Evolutionary conservation across 1,139 yeast genomes (phyloP), one percentile per base, ranked within the genome.

Genomic region (Hemisphaericaspora xylanilytica): DNA sequence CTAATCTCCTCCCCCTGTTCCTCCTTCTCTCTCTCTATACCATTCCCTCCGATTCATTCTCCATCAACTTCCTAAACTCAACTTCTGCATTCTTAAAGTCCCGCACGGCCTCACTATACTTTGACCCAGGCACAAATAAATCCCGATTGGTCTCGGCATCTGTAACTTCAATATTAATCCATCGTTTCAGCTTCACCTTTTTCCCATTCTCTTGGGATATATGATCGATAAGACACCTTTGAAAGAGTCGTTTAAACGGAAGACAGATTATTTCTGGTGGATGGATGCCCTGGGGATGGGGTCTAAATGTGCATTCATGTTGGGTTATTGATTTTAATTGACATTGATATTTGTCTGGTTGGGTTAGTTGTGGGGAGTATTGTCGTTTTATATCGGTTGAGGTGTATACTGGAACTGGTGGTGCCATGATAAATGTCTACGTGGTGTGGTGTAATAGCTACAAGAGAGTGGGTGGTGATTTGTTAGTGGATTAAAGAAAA

Each of bases 201-300:
- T 53, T 52, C 1, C 70, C 71, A 29, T 58, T 46, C 14, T 52
- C 49, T 17, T 44, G 49, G 5, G 45, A 44, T 4, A 55, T 49
- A 4, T 53, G 41, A 10, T 64, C 59, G 13, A 70, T 48, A 10
- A 67, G 47, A 50, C 83, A 78, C 40, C 78, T 60, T 46, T 68
- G 71, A 55, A 78, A 78, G 5, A 76, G 45, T 34, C 83, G 51
- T 44, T 71, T 76, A 56, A 78, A 78, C 2, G 83, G 82, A 13
- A 73, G 54, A 47, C 83, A 78, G 21, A 73, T 63, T 40, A 74
- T 71, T 40, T 73, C 66, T 3, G 70, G 69, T 1, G 68, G 63
- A 26, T 54, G 52, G 6, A 58, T 46, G 8, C 33, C 26, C 20
- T 36, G 35, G 6, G 33, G 33, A 7, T 35, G 30, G 3, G 51